phyloP scores from a whole-genome alignment of 371 early-diverging fungal species.

The Mucor plumbeus region DNA sequence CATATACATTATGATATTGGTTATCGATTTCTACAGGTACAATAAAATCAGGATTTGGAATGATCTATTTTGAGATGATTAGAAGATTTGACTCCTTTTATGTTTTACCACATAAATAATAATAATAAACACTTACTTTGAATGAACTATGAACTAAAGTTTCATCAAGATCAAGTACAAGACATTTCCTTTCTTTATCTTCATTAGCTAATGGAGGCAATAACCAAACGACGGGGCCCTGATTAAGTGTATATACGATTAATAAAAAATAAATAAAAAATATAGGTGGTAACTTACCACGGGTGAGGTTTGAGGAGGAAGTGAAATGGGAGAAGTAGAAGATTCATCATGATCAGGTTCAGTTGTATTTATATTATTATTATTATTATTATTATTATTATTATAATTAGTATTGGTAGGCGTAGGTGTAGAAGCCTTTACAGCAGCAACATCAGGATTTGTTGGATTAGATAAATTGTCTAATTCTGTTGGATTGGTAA shows the following conservation, averaged over 20 bases:
- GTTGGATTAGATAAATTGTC: conserved; percentile 8
- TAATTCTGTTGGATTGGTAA: conserved; percentile 21
- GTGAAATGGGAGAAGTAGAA: conserved; percentile 24
- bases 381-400: conserved; percentile 11
- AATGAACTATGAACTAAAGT: conserved; percentile 71
- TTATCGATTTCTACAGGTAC: conserved; percentile 92
- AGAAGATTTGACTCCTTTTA: conserved; percentile 5
- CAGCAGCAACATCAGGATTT: conserved; percentile 2
- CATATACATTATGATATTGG: conserved; percentile 92
- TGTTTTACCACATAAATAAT: not conserved
- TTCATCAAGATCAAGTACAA: conserved; percentile 72
- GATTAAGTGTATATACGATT: not conserved
- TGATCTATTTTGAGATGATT: conserved; percentile 49
- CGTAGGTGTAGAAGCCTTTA: conserved; percentile 1
- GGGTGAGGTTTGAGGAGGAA: conserved; percentile 24
- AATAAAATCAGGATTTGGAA: conserved; percentile 84
- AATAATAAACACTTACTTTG: conserved; percentile 40
- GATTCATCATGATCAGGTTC: conserved; percentile 2
- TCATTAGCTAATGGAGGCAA: conserved; percentile 48
- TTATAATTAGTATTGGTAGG: conserved; percentile 1
- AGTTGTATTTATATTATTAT: conserved; percentile 9
- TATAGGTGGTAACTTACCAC: conserved; percentile 13
- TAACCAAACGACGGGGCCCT: conserved; percentile 40
- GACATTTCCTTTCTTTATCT: conserved; percentile 52
- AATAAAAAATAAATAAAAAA: not conserved